Conservation (phyloP, 805 yeast species). For the Myxozyma neotropica region DNA sequence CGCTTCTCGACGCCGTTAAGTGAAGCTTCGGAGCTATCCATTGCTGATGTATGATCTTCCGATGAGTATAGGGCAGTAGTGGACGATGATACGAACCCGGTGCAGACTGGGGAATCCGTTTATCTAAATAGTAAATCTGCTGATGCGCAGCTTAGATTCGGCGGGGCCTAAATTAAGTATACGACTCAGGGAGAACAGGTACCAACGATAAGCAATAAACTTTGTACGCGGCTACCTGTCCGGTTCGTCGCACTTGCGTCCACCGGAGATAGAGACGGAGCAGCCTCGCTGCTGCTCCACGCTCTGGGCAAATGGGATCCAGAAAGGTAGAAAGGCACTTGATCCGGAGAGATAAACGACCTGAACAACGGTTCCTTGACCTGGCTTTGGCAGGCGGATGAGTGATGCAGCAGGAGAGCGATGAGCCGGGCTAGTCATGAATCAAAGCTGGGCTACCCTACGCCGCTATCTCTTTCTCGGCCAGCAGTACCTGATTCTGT, state of each 20-base stretch:
- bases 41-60: background rate
- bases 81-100: background rate
- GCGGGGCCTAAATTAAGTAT: background rate
- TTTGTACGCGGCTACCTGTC: background rate
- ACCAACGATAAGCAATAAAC: constrained; percentile 4
- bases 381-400: too few relatives aligned
- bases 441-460: too few relatives aligned
- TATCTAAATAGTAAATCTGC: background rate
- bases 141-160: too few relatives aligned
- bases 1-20: background rate
- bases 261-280: background rate
- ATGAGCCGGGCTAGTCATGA: too few relatives aligned
- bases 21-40: constrained; percentile 1
- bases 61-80: background rate
- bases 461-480: too few relatives aligned
- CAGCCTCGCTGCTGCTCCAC: too few relatives aligned
- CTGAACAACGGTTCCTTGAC: too few relatives aligned
- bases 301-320: too few relatives aligned
- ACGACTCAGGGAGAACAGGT: background rate
- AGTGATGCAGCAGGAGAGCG: too few relatives aligned
- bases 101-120: background rate
- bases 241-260: background rate
- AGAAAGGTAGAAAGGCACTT: too few relatives aligned
- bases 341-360: too few relatives aligned
- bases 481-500: too few relatives aligned